These are phyloP conservation scores for Thelonectria rubi DNA, from an alignment of 2,329 filamentous ascomycete genomes.

Conservation along the genomic window DNA sequence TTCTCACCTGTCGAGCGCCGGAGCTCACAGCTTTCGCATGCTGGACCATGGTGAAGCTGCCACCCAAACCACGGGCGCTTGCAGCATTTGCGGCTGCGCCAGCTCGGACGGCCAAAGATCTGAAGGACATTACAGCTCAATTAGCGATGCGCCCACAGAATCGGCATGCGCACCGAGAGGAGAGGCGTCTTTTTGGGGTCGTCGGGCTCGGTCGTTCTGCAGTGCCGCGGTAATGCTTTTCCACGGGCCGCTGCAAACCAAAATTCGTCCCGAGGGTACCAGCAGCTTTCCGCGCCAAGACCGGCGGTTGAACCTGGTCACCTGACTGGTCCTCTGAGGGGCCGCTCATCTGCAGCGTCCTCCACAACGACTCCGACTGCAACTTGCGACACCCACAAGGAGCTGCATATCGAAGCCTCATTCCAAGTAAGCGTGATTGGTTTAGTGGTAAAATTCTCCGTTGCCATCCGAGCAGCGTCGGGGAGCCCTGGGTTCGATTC, in stretches of 20 bases:
- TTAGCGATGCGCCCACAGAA: constrained; percentile 49
- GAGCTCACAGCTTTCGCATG: constrained; percentile 76
- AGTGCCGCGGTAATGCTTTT: constrained; percentile 47
- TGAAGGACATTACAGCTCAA: constrained; percentile 64
- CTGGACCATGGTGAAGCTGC: constrained; percentile 74
- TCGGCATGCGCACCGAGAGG: constrained; percentile 47
- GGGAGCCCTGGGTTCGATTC: not conserved
- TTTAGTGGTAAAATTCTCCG: constrained; percentile 6
- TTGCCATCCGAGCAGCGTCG: constrained; percentile 1
- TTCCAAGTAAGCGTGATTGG: not conserved
- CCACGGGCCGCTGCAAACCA: constrained; percentile 41
- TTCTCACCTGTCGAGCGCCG: constrained; percentile 46
- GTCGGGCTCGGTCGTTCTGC: constrained; percentile 25
- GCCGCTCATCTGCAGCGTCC: not conserved
- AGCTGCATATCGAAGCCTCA: not conserved
- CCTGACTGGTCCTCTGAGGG: constrained; percentile 24
- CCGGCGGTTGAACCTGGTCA: constrained; percentile 28
- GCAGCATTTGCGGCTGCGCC: constrained; percentile 59
- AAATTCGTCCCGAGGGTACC: constrained; percentile 39
- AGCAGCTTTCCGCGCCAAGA: constrained; percentile 32
- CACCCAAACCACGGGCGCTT: constrained; percentile 53
- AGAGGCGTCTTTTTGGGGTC: constrained; percentile 23
- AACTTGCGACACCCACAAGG: too few species aligned
- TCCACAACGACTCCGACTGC: too few species aligned
- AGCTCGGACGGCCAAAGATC: constrained; percentile 62